phyloP scores from a whole-genome alignment of 306 rosid genomes.

The Biancaea sappan region DNA sequence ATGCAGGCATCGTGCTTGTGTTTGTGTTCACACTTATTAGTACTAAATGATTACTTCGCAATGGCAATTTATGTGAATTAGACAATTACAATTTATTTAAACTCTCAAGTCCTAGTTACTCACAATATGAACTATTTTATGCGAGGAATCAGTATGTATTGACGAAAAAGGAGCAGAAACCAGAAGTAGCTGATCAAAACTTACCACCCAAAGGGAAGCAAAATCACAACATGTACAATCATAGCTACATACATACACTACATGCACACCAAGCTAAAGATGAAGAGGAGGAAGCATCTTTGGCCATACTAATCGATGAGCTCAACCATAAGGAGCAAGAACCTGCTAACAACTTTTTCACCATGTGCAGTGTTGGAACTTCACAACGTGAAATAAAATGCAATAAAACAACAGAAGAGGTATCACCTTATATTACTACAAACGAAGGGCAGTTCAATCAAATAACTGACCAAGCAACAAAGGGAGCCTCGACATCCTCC shows the following conservation, averaged over 20 bases:
- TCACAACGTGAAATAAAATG: not conserved
- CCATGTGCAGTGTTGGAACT: not conserved
- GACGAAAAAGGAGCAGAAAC: not conserved
- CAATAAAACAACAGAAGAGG: not conserved
- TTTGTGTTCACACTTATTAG: no score
- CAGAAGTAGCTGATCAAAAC: not conserved
- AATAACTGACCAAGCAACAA: no score
- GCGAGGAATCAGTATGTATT: slow-evolving; percentile 39
- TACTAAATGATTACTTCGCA: no score
- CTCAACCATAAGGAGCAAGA: slow-evolving; percentile 20
- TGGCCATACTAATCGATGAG: slow-evolving; percentile 31
- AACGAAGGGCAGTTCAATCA: no score
- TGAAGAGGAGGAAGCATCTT: slow-evolving; percentile 28
- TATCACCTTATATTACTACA: not conserved
- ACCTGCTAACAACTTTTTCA: slow-evolving; percentile 20
- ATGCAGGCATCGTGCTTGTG: no score
- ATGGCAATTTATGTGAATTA: not conserved
- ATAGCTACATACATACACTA: not conserved
- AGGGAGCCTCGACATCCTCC: not conserved
- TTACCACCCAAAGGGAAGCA: not conserved
- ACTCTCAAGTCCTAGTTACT: not conserved
- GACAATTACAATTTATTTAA: not conserved
- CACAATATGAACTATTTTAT: not conserved
- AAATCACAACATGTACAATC: not conserved
- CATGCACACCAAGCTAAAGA: slow-evolving; percentile 11